Conservation (phyloP, 2,329 filamentous ascomycete genomes). For the Alternaria brassicae region DNA sequence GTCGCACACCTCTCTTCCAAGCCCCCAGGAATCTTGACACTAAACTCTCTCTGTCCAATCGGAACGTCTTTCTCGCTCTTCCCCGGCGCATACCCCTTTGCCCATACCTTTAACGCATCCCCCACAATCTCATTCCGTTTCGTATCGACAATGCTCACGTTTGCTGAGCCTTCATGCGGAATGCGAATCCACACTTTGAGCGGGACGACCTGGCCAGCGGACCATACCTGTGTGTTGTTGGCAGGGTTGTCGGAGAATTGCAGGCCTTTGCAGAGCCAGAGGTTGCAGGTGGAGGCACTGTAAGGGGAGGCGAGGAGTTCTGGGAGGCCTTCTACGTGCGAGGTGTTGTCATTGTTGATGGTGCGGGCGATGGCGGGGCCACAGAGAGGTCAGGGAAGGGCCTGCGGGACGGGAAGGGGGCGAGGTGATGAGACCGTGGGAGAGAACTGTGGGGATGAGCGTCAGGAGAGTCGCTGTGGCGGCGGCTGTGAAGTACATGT, state of each 20-base stretch:
- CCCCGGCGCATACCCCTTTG: conserved; percentile 42
- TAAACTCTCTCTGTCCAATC: conserved; percentile 57
- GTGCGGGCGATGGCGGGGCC: conserved; percentile 61
- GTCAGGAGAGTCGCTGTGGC: conserved; percentile 17
- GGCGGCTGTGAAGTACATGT: conserved; percentile 26
- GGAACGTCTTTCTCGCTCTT: conserved; percentile 42
- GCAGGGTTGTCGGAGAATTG: conserved; percentile 64
- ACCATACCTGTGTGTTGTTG: conserved; percentile 59
- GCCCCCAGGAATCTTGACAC: conserved; percentile 60
- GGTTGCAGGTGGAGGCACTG: conserved; percentile 57
- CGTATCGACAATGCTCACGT: conserved; percentile 67
- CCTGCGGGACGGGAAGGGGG: conserved; percentile 61
- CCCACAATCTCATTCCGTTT: conserved; percentile 62
- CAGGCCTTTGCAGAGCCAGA: conserved; percentile 65
- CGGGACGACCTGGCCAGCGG: conserved; percentile 53
- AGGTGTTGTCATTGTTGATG: conserved; percentile 56
- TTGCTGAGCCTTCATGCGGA: conserved; percentile 63
- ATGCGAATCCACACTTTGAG: conserved; percentile 57
- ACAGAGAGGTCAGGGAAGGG: conserved; percentile 58
- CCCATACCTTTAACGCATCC: conserved; percentile 30
- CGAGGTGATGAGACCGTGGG: conserved; percentile 61
- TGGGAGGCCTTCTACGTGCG: conserved; percentile 53
- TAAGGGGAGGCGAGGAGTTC: conserved; percentile 50
- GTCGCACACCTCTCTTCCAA: conserved; percentile 54
- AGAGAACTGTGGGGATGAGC: conserved; percentile 34